These are phyloP conservation scores for Camelina neglecta DNA, from an alignment of 345 rosid species.

Conservation along the genomic window DNA sequence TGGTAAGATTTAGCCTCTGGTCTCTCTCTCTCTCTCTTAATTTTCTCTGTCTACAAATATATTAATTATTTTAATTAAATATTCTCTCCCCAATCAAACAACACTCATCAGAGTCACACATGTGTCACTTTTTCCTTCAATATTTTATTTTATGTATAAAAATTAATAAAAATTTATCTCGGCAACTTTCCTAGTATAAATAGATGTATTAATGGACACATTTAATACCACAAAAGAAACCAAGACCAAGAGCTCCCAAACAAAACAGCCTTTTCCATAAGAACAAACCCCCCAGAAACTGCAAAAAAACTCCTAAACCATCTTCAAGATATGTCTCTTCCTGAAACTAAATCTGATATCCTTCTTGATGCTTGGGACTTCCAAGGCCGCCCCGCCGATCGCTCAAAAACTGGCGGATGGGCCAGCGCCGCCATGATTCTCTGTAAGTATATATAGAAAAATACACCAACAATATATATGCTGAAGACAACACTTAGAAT, in stretches of 20 bases:
- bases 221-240: slow-evolving; percentile 30
- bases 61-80: slow-evolving; percentile 17
- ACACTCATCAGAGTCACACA: slow-evolving; percentile 42
- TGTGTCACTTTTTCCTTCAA: slow-evolving; percentile 41
- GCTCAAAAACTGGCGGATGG: slow-evolving; percentile 86
- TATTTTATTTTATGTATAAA: neutral
- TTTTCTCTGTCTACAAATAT: neutral
- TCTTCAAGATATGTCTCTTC: slow-evolving; percentile 53
- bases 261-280: slow-evolving; percentile 38
- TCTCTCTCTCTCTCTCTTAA: slow-evolving; percentile 22
- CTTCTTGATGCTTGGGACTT: slow-evolving; percentile 92
- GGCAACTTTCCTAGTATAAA: slow-evolving; percentile 47
- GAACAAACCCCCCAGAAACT: neutral
- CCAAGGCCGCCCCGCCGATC: slow-evolving; percentile 76
- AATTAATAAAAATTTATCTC: neutral
- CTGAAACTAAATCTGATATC: slow-evolving; percentile 53
- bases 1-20: slow-evolving; percentile 21
- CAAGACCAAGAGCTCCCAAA: slow-evolving; percentile 41
- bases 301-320: neutral
- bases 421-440: slow-evolving; percentile 88
- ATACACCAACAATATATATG: neutral
- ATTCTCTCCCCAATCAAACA: slow-evolving; percentile 37
- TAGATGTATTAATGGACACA: slow-evolving; percentile 34
- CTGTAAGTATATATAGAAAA: slow-evolving; percentile 49
- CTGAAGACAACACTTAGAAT: neutral